phyloP scores from a whole-genome alignment of 371 early-diverging fungal species.

The Saksenaea vasiformis region DNA sequence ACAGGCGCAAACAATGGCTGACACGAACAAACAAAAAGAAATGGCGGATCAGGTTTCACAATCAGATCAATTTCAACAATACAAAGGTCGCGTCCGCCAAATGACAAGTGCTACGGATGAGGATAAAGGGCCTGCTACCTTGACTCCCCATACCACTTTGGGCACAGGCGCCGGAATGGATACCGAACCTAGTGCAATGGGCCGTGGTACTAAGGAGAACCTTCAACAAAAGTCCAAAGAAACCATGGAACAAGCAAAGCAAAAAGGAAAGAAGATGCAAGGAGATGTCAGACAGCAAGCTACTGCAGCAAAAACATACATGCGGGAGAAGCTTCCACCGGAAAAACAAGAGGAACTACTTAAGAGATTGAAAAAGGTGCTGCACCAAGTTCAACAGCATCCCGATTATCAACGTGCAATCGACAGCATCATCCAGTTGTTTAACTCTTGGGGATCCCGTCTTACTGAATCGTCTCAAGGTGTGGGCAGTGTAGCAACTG shows the following conservation, averaged over 20 bases:
- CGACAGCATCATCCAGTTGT: constrained; percentile 37
- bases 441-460: constrained; percentile 44
- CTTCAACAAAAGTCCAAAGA: neutral
- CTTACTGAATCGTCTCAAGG: constrained; percentile 17
- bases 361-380: constrained; percentile 41
- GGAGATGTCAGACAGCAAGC: constrained; percentile 2
- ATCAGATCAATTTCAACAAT: neutral
- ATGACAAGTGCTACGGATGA: neutral
- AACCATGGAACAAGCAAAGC: constrained; percentile 6
- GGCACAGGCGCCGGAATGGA: neutral
- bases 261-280: constrained; percentile 15
- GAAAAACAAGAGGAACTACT: constrained; percentile 48
- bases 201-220: neutral
- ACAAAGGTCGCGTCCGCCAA: constrained; percentile 13
- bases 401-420: constrained; percentile 57
- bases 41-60: constrained; percentile 11
- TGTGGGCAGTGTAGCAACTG: constrained; percentile 3
- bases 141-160: neutral
- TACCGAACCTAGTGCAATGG: neutral
- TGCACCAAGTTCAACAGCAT: constrained; percentile 51
- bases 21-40: constrained; percentile 12
- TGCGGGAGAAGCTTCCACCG: constrained; percentile 36
- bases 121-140: neutral
- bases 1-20: constrained; percentile 15
- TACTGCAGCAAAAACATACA: constrained; percentile 16